Evolutionary conservation across 257 asterid species (phyloP), one percentile per base, ranked within the genome.

Genomic region (Penstemon davidsonii): DNA sequence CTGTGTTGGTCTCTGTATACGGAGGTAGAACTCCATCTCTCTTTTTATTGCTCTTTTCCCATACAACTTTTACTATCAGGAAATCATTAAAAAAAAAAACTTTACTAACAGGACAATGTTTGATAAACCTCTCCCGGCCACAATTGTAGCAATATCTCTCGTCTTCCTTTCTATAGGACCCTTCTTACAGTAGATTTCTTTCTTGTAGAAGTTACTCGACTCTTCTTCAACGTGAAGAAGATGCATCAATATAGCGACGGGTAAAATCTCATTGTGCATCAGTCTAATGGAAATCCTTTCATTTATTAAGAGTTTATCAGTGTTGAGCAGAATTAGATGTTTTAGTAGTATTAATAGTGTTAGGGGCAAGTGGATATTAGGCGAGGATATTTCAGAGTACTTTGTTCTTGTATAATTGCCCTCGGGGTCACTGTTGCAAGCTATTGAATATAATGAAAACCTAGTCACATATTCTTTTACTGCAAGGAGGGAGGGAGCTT

Each of bases 191-290:
- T 40, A 63, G 12, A 49, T 50, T 6, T 69, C 81, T 60, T 55
- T 73, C 75, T 51, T 75, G 74, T 18, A 6, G 69, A 51, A 44
- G 50, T 56, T 50, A 33, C 83, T 79, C 9, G 81, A 72, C 70
- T 85, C 89, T 80, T 86, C 96, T 75, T 86, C 94, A 3, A 60
- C 73, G 72, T 61, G 79, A 60, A 89, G 73, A 55, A 78, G 87
- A 49, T 75, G 80, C 84, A 85, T 73, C 59, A 89, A 66, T 79
- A 52, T 62, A 51, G 72, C 73, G 66, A 82, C 75, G 12, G 84
- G 59, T 60, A 84, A 46, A 70, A 73, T 33, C 64, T 82, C 88
- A 62, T 79, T 83, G 7, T 46, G 81, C 92, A 87, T 83, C 80
- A 85, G 69, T 69, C 79, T 78, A 52, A 44, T 88, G 92, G 52